Conservation (phyloP, 768 basidiomycete species). For the Collybia mongolica region DNA sequence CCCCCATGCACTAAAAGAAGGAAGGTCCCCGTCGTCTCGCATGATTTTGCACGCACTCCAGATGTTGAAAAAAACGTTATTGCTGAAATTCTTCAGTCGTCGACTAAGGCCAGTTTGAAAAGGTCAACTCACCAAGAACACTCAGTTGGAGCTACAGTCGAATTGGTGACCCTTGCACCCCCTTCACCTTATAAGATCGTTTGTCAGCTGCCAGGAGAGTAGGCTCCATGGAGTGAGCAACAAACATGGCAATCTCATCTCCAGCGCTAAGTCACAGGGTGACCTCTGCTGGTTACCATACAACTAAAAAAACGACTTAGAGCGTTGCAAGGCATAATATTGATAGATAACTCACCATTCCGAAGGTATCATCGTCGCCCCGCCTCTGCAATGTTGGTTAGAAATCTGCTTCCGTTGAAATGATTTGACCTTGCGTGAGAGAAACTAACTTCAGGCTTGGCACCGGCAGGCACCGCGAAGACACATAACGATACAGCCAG, state of each 20-base stretch:
- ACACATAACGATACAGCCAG: not conserved
- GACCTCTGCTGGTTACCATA: slow-evolving; percentile 6
- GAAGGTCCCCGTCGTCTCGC: slow-evolving; percentile 3
- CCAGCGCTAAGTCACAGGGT: slow-evolving; percentile 6
- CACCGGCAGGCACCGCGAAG: not conserved
- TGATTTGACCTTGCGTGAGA: slow-evolving; percentile 3
- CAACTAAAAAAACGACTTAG: slow-evolving; percentile 3
- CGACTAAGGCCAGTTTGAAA: slow-evolving; percentile 2
- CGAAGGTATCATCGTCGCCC: not conserved
- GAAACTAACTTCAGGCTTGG: not conserved
- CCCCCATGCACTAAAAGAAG: slow-evolving; percentile 7
- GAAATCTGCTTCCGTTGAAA: not conserved
- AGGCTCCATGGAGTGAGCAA: not conserved
- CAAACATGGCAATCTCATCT: slow-evolving; percentile 7
- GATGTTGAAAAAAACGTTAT: slow-evolving; percentile 26
- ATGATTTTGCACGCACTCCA: slow-evolving; percentile 21
- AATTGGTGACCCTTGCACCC: not conserved
- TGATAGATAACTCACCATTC: not conserved
- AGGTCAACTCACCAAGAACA: slow-evolving; percentile 18
- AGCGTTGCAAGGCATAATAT: not conserved
- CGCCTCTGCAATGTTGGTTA: not conserved
- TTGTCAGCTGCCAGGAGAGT: not conserved
- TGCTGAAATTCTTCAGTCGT: slow-evolving; percentile 18
- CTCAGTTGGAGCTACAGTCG: slow-evolving; percentile 5
- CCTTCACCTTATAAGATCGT: not conserved